Conservation (phyloP, 2,329 filamentous ascomycete genomes). For the Elsinoe batatas region DNA sequence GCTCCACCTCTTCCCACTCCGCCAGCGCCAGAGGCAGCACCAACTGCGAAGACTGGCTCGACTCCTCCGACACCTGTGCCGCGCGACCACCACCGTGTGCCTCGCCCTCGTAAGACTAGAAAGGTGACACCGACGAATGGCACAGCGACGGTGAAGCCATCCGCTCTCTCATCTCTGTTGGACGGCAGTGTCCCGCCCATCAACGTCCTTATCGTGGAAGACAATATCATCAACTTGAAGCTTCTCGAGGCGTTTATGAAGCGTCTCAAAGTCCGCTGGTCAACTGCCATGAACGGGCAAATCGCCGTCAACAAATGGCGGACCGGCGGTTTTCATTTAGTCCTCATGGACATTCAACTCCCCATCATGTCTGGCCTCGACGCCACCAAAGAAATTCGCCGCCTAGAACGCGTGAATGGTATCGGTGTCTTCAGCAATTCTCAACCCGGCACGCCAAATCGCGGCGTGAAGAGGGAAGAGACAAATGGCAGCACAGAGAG, state of each 20-base stretch:
- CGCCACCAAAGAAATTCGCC: conserved; percentile 86
- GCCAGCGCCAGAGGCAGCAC: conserved; percentile 31
- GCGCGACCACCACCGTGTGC: conserved; percentile 12
- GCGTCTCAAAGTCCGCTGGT: conserved; percentile 87
- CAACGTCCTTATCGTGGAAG: conserved; percentile 94
- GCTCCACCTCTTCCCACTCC: conserved; percentile 49
- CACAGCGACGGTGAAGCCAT: conserved; percentile 39
- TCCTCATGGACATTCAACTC: conserved; percentile 97
- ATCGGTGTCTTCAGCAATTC: conserved; percentile 71
- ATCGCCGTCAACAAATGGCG: conserved; percentile 93
- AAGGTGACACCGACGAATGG: conserved; percentile 18
- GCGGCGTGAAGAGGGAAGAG: conserved; percentile 23
- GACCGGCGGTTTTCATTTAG: conserved; percentile 83
- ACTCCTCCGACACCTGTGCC: conserved; percentile 22
- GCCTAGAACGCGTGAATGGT: conserved; percentile 79
- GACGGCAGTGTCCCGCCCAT: conserved; percentile 85
- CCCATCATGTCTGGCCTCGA: conserved; percentile 94
- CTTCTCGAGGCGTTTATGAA: conserved; percentile 94
- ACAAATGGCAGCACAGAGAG: conserved; percentile 26
- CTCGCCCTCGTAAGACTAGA: conserved; percentile 14
- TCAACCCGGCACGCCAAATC: conserved; percentile 33
- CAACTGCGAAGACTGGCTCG: conserved; percentile 20
- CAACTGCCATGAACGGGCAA: conserved; percentile 90
- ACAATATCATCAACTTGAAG: conserved; percentile 95
- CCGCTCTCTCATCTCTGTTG: conserved; percentile 39